phyloP scores from a whole-genome alignment of 352 stramenopile genomes.

The Phytopythium kandeliae region DNA sequence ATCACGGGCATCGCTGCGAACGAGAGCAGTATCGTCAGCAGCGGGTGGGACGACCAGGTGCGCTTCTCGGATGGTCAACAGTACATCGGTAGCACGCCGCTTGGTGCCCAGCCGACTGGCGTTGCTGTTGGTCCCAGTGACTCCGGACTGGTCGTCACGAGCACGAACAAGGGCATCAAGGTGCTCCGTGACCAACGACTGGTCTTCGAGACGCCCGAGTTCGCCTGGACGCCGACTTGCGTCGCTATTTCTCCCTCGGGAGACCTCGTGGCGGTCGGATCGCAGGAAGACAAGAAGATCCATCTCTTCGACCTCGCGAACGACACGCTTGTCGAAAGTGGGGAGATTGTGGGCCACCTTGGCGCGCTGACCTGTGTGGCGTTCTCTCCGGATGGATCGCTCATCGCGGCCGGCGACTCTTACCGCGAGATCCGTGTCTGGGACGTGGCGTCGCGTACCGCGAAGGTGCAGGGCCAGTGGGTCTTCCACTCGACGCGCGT shows the following conservation, averaged over 20 bases:
- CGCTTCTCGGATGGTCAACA: constrained; percentile 57
- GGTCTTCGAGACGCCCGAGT: constrained; percentile 71
- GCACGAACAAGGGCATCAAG: constrained; percentile 84
- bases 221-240: constrained; percentile 74
- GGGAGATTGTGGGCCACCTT: constrained; percentile 66
- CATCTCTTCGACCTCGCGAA: constrained; percentile 78
- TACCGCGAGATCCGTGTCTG: constrained; percentile 90
- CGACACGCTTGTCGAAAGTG: constrained; percentile 53
- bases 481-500: constrained; percentile 96
- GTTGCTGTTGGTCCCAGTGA: constrained; percentile 41
- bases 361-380: constrained; percentile 68
- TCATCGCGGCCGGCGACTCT: constrained; percentile 82
- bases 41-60: constrained; percentile 90
- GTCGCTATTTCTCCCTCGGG: constrained; percentile 66
- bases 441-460: constrained; percentile 69
- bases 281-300: constrained; percentile 84
- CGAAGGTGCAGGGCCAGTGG: constrained; percentile 92
- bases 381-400: constrained; percentile 82
- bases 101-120: constrained; percentile 69
- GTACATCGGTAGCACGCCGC: constrained; percentile 52
- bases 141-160: constrained; percentile 52
- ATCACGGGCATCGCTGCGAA: constrained; percentile 75
- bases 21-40: constrained; percentile 65
- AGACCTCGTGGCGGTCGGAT: constrained; percentile 73
- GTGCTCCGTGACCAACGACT: constrained; percentile 60